Conservation (phyloP, 495 filamentous ascomycete species). For the Bryoglossum gracile region DNA sequence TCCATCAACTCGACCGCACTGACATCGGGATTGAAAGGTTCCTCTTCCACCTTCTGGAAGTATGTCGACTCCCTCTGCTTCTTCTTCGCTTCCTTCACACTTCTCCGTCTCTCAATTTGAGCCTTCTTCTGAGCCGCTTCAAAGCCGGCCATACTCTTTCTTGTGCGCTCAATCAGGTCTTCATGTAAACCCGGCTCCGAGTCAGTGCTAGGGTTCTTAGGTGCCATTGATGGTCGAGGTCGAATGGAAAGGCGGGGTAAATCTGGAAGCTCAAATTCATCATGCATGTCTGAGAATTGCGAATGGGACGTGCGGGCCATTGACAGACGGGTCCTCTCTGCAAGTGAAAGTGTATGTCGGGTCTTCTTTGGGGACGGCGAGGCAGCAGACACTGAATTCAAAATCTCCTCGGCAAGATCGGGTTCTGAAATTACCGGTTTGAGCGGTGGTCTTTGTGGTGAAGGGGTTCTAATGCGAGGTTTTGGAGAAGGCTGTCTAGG, state of each 20-base stretch:
- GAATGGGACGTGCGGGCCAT: conserved; percentile 36
- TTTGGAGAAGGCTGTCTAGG: conserved; percentile 1
- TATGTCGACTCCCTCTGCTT: conserved; percentile 27
- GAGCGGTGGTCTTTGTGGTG: background rate
- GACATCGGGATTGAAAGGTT: conserved; percentile 11
- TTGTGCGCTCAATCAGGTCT: conserved; percentile 64
- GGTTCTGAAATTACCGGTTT: conserved; percentile 28
- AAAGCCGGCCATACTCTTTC: conserved; percentile 70
- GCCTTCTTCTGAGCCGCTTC: conserved; percentile 44
- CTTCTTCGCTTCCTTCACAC: conserved; percentile 34
- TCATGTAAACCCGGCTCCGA: conserved; percentile 11
- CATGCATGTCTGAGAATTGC: conserved; percentile 26
- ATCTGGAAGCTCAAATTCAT: conserved; percentile 26
- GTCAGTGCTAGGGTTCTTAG: conserved; percentile 1
- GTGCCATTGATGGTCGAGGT: conserved; percentile 23
- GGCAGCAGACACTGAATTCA: conserved; percentile 41
- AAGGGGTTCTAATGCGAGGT: background rate
- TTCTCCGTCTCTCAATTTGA: conserved; percentile 49
- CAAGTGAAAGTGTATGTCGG: conserved; percentile 44
- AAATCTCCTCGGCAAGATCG: conserved; percentile 45
- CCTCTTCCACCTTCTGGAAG: conserved; percentile 24
- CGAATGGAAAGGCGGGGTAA: conserved; percentile 22
- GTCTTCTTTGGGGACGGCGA: conserved; percentile 49
- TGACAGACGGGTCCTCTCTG: conserved; percentile 44
- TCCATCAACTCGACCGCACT: conserved; percentile 41